These are phyloP conservation scores for Sporothrix euskadiensis DNA, from an alignment of 2,329 filamentous ascomycete genomes.

Conservation along the genomic window DNA sequence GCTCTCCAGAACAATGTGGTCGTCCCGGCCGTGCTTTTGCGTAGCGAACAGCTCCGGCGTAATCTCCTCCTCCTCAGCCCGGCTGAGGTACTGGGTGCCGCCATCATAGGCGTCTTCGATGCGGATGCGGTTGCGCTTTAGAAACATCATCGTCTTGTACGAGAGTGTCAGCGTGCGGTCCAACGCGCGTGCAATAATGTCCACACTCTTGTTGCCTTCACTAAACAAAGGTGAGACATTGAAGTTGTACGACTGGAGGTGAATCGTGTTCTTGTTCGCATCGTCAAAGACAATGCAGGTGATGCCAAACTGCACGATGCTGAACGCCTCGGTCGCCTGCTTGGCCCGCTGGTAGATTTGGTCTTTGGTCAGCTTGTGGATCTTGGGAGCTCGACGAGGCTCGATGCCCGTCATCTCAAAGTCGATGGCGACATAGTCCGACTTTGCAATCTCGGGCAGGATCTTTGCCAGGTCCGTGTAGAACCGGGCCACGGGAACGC, in stretches of 20 bases:
- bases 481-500: slow-evolving; percentile 37
- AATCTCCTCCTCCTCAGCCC: slow-evolving; percentile 32
- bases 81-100: slow-evolving; percentile 41
- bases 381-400: not conserved
- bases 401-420: slow-evolving; percentile 44
- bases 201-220: slow-evolving; percentile 20
- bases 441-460: slow-evolving; percentile 37
- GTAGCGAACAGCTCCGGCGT: slow-evolving; percentile 5
- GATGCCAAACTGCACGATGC: slow-evolving; percentile 43
- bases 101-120: slow-evolving; percentile 35
- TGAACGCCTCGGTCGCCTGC: slow-evolving; percentile 38
- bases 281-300: slow-evolving; percentile 37
- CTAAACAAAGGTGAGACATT: slow-evolving; percentile 38
- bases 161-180: slow-evolving; percentile 39
- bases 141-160: slow-evolving; percentile 37
- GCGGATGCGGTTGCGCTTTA: slow-evolving; percentile 36
- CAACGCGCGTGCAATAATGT: slow-evolving; percentile 33
- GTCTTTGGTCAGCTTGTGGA: slow-evolving; percentile 22
- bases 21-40: not conserved
- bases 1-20: slow-evolving; percentile 7
- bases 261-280: slow-evolving; percentile 33
- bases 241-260: slow-evolving; percentile 37
- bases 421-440: slow-evolving; percentile 42
- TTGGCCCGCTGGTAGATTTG: slow-evolving; percentile 37
- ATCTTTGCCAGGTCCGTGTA: slow-evolving; percentile 38